Base-by-base conservation (phyloP, 2,329 filamentous ascomycete species). In the Aspergillus pseudoviridinutans region DNA sequence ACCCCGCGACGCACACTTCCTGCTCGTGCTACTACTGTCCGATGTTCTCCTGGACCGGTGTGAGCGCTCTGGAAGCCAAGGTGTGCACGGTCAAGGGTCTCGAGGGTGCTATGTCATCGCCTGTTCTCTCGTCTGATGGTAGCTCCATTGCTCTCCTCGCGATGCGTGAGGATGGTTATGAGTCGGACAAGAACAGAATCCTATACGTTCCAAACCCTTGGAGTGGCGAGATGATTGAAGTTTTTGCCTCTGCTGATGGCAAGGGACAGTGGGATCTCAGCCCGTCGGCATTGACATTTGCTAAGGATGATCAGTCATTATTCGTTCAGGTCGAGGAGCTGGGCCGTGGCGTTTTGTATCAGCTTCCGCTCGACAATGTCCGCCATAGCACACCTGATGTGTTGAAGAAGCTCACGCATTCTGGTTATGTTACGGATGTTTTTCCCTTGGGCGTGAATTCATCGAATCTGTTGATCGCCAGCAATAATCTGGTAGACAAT, bases 101-200 rank as follows among this genome's bases (percentile, higher is more conserved):
- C 2, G 62, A 77, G 38, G 78, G 78, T 1, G 77, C 78, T 8
- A 76, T 77, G 66, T 71, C 76, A 0, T 78, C 73, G 22, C 78
- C 78, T 6, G 76, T 78, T 4, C 68, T 79, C 17, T 76, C 76
- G 1, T 76, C 77, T 1, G 74, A 78, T 57, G 75, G 76, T 8
- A 69, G 74, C 53, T 72, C 73, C 2, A 70, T 79, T 57, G 77
- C 75, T 14, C 71, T 79, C 25, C 65, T 80, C 32, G 70, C 73
- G 8, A 79, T 79, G 76, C 68, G 67, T 10, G 65, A 74, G 44
- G 77, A 80, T 58, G 77, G 77, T 9, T 79, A 79, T 54, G 77
- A 79, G 60, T 76, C 76, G 14, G 77, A 79, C 62, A 78, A 78
- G 61, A 79, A 79, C 57, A 66, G 74, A 2, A 78, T 79, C 32